Conservation (phyloP, 2,329 filamentous ascomycete species). For the Fusarium temperatum region DNA sequence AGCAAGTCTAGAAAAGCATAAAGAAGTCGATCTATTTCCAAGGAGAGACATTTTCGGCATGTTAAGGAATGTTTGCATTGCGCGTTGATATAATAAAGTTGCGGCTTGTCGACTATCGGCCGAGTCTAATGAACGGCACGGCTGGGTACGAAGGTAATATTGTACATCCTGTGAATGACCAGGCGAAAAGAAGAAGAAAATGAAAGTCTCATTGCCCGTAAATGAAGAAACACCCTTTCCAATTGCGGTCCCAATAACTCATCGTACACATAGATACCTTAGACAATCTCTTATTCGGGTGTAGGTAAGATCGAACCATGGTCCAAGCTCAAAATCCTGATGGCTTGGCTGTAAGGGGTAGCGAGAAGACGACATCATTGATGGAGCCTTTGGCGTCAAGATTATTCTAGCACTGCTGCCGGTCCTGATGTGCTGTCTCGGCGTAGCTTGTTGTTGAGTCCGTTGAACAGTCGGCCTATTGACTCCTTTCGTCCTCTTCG, state of each 20-base stretch:
- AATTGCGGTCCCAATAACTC: slow-evolving; percentile 1
- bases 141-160: not conserved
- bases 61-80: slow-evolving; percentile 29
- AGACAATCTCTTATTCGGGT: slow-evolving; percentile 5
- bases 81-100: slow-evolving; percentile 19
- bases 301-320: not conserved
- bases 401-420: slow-evolving; percentile 4
- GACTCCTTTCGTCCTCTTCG: slow-evolving; percentile 27
- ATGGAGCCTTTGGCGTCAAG: not conserved
- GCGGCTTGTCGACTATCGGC: slow-evolving; percentile 15
- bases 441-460: slow-evolving; percentile 24
- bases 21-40: slow-evolving; percentile 11
- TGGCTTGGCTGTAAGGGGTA: not conserved
- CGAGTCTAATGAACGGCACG: slow-evolving; percentile 17
- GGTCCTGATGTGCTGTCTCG: slow-evolving; percentile 24
- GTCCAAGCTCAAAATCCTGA: not conserved
- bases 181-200: slow-evolving; percentile 2
- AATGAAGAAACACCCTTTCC: not conserved
- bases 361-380: slow-evolving; percentile 1
- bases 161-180: not conserved
- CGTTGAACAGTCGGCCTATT: slow-evolving; percentile 31
- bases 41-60: not conserved
- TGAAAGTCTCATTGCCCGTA: slow-evolving; percentile 2
- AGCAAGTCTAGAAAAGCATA: not conserved
- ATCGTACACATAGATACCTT: slow-evolving; percentile 3